phyloP scores from a whole-genome alignment of 2,329 filamentous ascomycete genomes.

The Neonectria punicea region DNA sequence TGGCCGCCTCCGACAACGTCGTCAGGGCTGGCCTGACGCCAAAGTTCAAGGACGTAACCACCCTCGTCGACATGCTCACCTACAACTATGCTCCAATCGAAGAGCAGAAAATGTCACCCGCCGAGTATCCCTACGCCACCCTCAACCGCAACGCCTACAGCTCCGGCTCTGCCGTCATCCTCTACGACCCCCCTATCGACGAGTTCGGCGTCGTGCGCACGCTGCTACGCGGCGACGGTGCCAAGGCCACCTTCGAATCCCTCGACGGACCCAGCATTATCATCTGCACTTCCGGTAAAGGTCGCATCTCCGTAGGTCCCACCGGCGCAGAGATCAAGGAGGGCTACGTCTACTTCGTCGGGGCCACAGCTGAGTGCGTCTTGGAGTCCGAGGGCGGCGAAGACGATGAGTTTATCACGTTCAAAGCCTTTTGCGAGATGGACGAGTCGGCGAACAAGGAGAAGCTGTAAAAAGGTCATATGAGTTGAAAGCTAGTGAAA shows the following conservation, averaged over 20 bases:
- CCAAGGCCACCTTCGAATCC: constrained; percentile 88
- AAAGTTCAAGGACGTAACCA: constrained; percentile 96
- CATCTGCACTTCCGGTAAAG: constrained; percentile 86
- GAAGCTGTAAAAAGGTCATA: constrained; percentile 28
- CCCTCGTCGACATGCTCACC: constrained; percentile 89
- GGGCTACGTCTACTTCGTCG: constrained; percentile 85
- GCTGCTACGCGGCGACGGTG: constrained; percentile 74
- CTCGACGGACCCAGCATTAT: constrained; percentile 91
- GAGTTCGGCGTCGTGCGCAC: constrained; percentile 93
- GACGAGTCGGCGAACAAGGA: constrained; percentile 54
- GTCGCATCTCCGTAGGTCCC: constrained; percentile 85
- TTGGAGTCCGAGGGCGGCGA: constrained; percentile 73
- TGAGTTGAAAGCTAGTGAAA: not conserved
- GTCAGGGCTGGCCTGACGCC: constrained; percentile 97
- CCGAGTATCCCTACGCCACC: constrained; percentile 85
- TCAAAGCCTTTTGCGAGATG: constrained; percentile 94
- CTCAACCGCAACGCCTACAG: constrained; percentile 86
- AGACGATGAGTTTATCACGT: constrained; percentile 82
- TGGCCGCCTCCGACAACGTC: constrained; percentile 99
- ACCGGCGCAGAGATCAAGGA: constrained; percentile 80
- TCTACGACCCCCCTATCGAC: constrained; percentile 97
- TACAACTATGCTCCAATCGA: constrained; percentile 95
- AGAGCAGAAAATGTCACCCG: constrained; percentile 91
- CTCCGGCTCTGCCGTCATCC: constrained; percentile 74
- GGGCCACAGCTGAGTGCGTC: constrained; percentile 84